These are phyloP conservation scores for Albophoma yamanashiensis DNA, from an alignment of 2,329 filamentous ascomycete species.

Conservation along the genomic window DNA sequence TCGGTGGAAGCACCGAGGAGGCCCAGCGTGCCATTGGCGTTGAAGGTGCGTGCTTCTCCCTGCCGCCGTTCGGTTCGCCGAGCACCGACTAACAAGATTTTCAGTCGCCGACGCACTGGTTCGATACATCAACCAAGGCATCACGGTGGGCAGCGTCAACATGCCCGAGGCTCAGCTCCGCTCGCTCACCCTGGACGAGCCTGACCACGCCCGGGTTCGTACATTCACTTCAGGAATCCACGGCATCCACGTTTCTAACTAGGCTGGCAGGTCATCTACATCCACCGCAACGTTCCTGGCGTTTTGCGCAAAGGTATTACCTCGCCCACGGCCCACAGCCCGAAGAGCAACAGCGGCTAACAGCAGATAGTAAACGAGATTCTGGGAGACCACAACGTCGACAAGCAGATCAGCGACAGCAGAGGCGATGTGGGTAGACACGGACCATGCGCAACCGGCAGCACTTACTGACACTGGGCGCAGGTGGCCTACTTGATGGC, in stretches of 20 bases:
- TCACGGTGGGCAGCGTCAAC: slow-evolving; percentile 87
- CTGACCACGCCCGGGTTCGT: slow-evolving; percentile 69
- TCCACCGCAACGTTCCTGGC: slow-evolving; percentile 93
- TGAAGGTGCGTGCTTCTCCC: slow-evolving; percentile 43
- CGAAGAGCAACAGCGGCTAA: background rate
- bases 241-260: background rate
- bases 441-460: too few relatives aligned
- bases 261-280: slow-evolving; percentile 63
- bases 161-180: slow-evolving; percentile 90
- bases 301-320: slow-evolving; percentile 67
- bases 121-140: slow-evolving; percentile 91
- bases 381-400: slow-evolving; percentile 89
- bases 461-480: background rate
- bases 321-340: background rate
- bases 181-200: slow-evolving; percentile 81
- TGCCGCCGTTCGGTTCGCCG: background rate
- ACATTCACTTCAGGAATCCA: background rate
- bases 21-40: slow-evolving; percentile 92
- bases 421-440: slow-evolving; percentile 61
- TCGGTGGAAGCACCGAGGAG: slow-evolving; percentile 95
- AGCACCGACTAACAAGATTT: background rate
- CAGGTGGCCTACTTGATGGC: slow-evolving; percentile 93
- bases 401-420: slow-evolving; percentile 97
- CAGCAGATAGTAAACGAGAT: slow-evolving; percentile 70
- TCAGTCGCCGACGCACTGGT: slow-evolving; percentile 74